Evolutionary conservation across 2,329 filamentous ascomycete genomes (phyloP).

Genomic region (Monilinia vaccinii-corymbosi): DNA sequence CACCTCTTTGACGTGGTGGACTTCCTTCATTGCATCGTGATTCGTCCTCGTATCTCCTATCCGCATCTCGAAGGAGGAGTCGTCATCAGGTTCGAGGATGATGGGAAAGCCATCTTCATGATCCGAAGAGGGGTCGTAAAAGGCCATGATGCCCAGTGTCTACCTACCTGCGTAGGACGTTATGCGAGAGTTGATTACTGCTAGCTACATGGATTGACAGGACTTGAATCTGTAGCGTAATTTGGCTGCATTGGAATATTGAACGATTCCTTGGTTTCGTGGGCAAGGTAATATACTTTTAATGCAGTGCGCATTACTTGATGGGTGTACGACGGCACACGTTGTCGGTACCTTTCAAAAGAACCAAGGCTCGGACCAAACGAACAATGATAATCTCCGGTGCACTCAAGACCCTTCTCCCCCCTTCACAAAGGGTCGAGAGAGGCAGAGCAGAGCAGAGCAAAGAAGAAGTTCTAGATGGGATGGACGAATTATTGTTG

Average conservation of each 20-base stretch:
- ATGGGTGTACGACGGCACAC: not conserved
- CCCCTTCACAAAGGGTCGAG: not conserved
- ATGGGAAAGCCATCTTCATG: slow-evolving; percentile 16
- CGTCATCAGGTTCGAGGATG: slow-evolving; percentile 16
- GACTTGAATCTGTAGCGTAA: not conserved
- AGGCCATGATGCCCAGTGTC: slow-evolving; percentile 12
- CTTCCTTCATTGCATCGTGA: slow-evolving; percentile 23
- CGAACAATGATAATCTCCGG: not conserved
- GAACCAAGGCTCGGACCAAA: not conserved
- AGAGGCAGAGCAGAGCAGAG: too few species aligned
- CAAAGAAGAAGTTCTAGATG: too few species aligned
- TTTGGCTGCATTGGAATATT: slow-evolving; percentile 9
- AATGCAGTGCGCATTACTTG: not conserved
- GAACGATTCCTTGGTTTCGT: not conserved
- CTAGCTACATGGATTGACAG: slow-evolving; percentile 8
- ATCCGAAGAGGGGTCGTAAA: slow-evolving; percentile 17
- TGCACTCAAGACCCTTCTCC: not conserved
- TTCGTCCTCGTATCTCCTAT: slow-evolving; percentile 11
- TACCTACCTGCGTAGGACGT: slow-evolving; percentile 5
- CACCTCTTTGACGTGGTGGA: slow-evolving; percentile 12
- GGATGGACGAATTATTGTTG: not conserved
- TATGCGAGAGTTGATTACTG: slow-evolving; percentile 8
- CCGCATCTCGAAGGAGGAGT: slow-evolving; percentile 5
- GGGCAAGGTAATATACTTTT: slow-evolving; percentile 2
- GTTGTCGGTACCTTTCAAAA: not conserved